Evolutionary conservation across 2,329 filamentous ascomycete genomes (phyloP).

Genomic region (Fusarium multiceps): DNA sequence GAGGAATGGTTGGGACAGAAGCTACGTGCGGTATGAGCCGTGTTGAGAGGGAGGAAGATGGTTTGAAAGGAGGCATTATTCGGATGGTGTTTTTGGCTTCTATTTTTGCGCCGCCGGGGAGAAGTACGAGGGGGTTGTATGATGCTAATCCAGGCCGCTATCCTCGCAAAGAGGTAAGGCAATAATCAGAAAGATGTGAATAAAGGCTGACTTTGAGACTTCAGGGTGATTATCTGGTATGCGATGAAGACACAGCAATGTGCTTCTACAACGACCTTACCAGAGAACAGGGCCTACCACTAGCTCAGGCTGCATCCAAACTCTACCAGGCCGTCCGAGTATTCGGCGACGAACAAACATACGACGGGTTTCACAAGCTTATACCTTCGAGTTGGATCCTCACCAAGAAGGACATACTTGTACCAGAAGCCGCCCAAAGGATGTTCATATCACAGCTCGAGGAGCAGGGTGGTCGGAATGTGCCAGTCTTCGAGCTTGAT

Average conservation of each 20-base stretch:
- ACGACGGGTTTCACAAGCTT: constrained; percentile 4
- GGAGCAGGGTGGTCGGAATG: not conserved
- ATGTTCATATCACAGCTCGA: constrained; percentile 8
- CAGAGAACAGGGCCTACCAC: not conserved
- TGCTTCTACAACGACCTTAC: constrained; percentile 20
- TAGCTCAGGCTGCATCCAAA: constrained; percentile 1
- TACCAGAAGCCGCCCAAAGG: not conserved
- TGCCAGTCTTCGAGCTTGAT: constrained; percentile 11
- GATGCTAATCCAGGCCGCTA: not conserved
- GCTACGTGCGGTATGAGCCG: not conserved
- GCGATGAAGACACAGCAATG: constrained; percentile 18
- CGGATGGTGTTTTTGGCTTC: constrained; percentile 8
- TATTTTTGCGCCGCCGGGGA: constrained; percentile 11
- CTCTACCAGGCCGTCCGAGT: not conserved
- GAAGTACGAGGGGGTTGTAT: not conserved
- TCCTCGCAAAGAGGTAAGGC: not conserved
- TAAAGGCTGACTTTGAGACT: accelerated
- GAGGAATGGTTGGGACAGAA: constrained; percentile 17
- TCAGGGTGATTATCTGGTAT: constrained; percentile 2
- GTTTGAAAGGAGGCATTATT: not conserved
- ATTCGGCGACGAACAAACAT: constrained; percentile 10
- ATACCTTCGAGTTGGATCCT: constrained; percentile 9
- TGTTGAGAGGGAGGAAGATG: not conserved
- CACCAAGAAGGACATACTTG: not conserved
- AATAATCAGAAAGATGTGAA: accelerated